These are phyloP conservation scores for Nigrograna mackinnonii DNA, from an alignment of 2,329 filamentous ascomycete species.

Conservation along the genomic window DNA sequence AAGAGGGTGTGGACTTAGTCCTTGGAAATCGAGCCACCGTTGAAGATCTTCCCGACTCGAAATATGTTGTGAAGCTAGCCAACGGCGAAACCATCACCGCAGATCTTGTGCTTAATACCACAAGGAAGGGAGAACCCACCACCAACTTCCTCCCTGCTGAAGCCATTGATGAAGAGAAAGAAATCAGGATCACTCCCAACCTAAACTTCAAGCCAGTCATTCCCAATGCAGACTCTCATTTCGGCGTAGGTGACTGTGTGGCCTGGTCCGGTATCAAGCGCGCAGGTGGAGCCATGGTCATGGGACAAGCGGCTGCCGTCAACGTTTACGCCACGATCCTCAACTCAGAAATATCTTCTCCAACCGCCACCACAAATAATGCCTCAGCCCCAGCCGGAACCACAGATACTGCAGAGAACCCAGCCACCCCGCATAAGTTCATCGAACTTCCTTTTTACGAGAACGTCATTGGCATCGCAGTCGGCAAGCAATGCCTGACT, in stretches of 20 bases:
- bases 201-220: constrained; percentile 58
- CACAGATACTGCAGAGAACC: too few species aligned
- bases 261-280: constrained; percentile 80
- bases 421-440: constrained; percentile 17
- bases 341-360: constrained; percentile 39
- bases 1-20: constrained; percentile 68
- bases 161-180: constrained; percentile 65
- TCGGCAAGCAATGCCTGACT: constrained; percentile 70
- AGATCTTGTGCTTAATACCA: constrained; percentile 70
- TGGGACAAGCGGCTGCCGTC: constrained; percentile 66
- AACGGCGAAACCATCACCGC: constrained; percentile 56
- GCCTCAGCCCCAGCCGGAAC: constrained; percentile 7
- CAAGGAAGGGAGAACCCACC: constrained; percentile 66
- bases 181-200: constrained; percentile 62
- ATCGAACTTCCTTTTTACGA: constrained; percentile 36
- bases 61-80: constrained; percentile 48
- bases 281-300: constrained; percentile 75
- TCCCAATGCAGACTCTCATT: constrained; percentile 65
- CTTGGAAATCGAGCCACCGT: constrained; percentile 62
- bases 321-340: constrained; percentile 54
- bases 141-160: constrained; percentile 64
- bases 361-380: too few species aligned
- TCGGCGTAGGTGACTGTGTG: constrained; percentile 70
- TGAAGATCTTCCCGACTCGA: constrained; percentile 25
- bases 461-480: constrained; percentile 69